Conservation (phyloP, 202 grass and related monocot genomes). For the Schoenoplectus tabernaemontani region DNA sequence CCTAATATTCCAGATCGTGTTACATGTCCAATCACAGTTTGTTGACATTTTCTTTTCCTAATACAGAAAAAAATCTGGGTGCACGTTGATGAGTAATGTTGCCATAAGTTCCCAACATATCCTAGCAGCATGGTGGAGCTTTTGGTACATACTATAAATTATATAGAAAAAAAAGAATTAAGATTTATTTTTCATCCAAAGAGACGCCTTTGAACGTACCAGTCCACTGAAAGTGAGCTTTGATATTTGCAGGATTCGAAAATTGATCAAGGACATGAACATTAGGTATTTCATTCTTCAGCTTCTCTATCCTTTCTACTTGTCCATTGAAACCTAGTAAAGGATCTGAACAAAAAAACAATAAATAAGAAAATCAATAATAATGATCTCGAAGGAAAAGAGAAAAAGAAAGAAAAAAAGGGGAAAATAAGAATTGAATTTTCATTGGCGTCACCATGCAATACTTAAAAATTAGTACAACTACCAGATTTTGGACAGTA, state of each 20-base stretch:
- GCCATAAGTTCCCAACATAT: background rate
- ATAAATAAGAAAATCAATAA: background rate
- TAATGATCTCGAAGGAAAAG: background rate
- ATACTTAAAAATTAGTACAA: background rate
- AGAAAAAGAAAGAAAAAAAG: background rate
- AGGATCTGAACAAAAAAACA: slow-evolving; percentile 40
- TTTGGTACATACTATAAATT: background rate
- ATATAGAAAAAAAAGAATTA: background rate
- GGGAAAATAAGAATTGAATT: background rate
- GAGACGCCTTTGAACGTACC: slow-evolving; percentile 20
- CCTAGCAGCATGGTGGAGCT: background rate
- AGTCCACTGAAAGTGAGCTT: slow-evolving; percentile 53
- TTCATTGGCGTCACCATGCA: background rate
- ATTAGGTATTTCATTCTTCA: slow-evolving; percentile 43
- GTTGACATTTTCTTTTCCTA: background rate
- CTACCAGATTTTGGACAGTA: too few species aligned
- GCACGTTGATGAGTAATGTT: background rate
- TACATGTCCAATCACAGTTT: background rate
- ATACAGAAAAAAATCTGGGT: background rate
- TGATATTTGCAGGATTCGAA: slow-evolving; percentile 42
- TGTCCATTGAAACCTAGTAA: slow-evolving; percentile 36
- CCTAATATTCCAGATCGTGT: slow-evolving; percentile 26
- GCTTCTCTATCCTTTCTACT: slow-evolving; percentile 37
- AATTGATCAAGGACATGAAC: slow-evolving; percentile 50
- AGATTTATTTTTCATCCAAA: background rate